These are phyloP conservation scores for Dillenia suffruticosa DNA, from an alignment of 164 flowering plant species.

Conservation along the genomic window DNA sequence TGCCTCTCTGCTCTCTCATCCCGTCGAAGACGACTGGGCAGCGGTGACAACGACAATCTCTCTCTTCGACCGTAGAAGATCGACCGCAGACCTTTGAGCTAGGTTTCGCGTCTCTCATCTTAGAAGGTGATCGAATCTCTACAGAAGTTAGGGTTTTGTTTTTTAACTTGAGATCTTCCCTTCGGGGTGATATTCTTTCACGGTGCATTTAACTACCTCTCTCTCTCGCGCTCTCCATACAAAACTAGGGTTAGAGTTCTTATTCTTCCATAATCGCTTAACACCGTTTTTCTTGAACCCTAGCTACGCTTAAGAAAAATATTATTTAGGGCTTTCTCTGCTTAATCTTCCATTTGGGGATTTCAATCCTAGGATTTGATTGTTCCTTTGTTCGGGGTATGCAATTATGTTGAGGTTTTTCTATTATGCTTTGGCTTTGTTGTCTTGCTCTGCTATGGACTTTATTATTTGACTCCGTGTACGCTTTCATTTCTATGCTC, in stretches of 20 bases:
- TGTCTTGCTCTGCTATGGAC: too few relatives aligned
- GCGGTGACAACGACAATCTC: too few relatives aligned
- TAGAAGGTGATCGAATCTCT: too few relatives aligned
- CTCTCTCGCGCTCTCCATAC: constrained; percentile 1
- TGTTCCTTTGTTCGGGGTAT: background rate
- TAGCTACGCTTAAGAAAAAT: constrained; percentile 7
- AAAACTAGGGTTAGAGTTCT: background rate
- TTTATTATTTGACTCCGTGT: too few relatives aligned
- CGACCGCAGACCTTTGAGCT: too few relatives aligned
- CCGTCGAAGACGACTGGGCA: too few relatives aligned
- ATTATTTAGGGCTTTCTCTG: background rate
- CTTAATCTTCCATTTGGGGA: constrained; percentile 2
- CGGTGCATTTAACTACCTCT: constrained; percentile 1
- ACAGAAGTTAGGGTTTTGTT: constrained; percentile 45
- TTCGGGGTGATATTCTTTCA: background rate
- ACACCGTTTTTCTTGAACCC: constrained; percentile 20
- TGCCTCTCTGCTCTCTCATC: too few relatives aligned
- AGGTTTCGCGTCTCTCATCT: too few relatives aligned
- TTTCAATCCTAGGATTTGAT: constrained; percentile 17
- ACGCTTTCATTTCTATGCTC: too few relatives aligned
- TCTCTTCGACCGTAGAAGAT: too few relatives aligned
- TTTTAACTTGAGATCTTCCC: constrained; percentile 5
- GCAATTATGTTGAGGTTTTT: too few relatives aligned
- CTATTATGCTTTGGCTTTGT: too few relatives aligned
- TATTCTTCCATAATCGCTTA: background rate